Conservation (phyloP, 768 basidiomycete genomes). For the Xerocomellus amylosporus region DNA sequence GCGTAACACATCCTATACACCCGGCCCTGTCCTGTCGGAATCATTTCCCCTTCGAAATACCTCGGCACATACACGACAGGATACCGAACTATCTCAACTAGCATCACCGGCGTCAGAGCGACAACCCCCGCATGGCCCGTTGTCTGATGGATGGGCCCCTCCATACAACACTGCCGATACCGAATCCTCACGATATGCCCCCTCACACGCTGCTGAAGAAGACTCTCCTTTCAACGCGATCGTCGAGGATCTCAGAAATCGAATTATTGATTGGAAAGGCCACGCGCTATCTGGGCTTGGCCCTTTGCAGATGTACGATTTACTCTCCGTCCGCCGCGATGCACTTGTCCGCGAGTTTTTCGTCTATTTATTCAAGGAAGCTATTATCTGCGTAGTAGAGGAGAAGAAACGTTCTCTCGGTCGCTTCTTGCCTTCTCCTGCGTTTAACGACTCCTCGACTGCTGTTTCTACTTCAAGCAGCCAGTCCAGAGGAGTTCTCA, state of each 20-base stretch:
- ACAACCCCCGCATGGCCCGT: constrained; percentile 15
- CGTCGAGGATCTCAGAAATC: constrained; percentile 82
- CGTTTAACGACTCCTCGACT: constrained; percentile 50
- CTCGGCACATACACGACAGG: constrained; percentile 20
- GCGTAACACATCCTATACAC: constrained; percentile 48
- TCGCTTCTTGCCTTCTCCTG: constrained; percentile 66
- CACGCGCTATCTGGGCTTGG: constrained; percentile 90
- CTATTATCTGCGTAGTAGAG: constrained; percentile 97
- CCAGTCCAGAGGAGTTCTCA: constrained; percentile 63
- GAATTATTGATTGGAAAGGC: constrained; percentile 96
- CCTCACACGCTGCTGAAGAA: constrained; percentile 41
- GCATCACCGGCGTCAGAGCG: constrained; percentile 12
- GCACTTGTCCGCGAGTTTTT: constrained; percentile 89
- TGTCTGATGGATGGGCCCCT: constrained; percentile 26
- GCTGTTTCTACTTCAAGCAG: constrained; percentile 32
- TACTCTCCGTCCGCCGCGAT: constrained; percentile 85
- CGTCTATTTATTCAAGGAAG: constrained; percentile 96
- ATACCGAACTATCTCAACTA: constrained; percentile 20
- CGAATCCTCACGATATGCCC: constrained; percentile 31
- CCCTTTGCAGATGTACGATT: constrained; percentile 86
- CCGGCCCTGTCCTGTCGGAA: constrained; percentile 53
- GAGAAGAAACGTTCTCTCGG: constrained; percentile 86
- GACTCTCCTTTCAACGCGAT: constrained; percentile 80
- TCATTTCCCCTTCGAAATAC: constrained; percentile 37
- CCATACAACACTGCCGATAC: constrained; percentile 30